These are phyloP conservation scores for Penicillium sp. DNA, from an alignment of 2,329 filamentous ascomycete species.

Conservation along the genomic window DNA sequence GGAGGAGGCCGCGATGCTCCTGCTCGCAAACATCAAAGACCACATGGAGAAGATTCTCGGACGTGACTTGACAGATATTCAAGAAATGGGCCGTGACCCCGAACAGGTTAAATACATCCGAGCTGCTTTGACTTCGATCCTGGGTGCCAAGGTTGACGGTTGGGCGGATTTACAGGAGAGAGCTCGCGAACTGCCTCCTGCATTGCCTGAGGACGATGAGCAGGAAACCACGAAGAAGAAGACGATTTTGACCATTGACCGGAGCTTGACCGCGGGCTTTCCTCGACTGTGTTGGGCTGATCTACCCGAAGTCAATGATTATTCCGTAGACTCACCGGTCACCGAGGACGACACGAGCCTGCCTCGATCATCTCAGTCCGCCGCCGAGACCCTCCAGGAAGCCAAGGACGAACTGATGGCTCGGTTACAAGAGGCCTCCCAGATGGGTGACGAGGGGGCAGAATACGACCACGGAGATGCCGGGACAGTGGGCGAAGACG, in stretches of 20 bases:
- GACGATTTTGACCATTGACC: constrained; percentile 38
- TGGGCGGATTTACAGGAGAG: constrained; percentile 39
- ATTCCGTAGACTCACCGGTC: constrained; percentile 35
- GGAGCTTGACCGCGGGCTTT: constrained; percentile 35
- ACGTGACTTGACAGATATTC: constrained; percentile 39
- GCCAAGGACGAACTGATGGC: constrained; percentile 49
- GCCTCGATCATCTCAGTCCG: constrained; percentile 43
- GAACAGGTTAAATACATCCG: constrained; percentile 42
- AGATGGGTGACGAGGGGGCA: constrained; percentile 36
- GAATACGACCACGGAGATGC: constrained; percentile 38
- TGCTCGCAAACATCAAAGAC: constrained; percentile 45
- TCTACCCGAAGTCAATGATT: constrained; percentile 41
- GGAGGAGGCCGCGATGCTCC: constrained; percentile 43
- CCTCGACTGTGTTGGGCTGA: constrained; percentile 40
- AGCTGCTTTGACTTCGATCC: constrained; percentile 38
- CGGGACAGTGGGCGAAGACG: constrained; percentile 39
- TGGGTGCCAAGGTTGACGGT: constrained; percentile 41
- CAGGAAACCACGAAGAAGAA: constrained; percentile 34
- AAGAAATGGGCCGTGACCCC: constrained; percentile 42
- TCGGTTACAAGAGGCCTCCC: constrained; percentile 42
- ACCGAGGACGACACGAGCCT: constrained; percentile 43
- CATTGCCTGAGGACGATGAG: constrained; percentile 25
- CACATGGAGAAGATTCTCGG: constrained; percentile 45
- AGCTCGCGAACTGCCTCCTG: constrained; percentile 32
- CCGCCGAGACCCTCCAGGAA: constrained; percentile 46